phyloP scores from a whole-genome alignment of 108 stramenopile species.

The Nitzschia sp. region DNA sequence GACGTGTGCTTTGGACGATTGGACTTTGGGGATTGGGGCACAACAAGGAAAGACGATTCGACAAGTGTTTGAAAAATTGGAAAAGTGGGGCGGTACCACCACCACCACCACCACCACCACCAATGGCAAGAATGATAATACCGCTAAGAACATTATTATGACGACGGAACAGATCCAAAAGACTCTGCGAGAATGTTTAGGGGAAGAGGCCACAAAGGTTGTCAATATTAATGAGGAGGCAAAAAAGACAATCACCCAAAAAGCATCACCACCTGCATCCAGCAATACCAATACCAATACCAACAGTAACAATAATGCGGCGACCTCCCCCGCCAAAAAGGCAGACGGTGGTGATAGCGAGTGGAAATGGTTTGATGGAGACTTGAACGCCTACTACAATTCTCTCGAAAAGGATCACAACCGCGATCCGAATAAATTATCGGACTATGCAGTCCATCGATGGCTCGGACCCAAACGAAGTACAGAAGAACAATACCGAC shows the following conservation, averaged over 20 bases:
- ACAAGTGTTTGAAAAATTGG: slow-evolving; percentile 30
- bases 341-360: slow-evolving; percentile 19
- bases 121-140: too few relatives aligned
- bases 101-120: too few relatives aligned
- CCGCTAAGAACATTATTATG: not conserved
- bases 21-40: slow-evolving; percentile 47
- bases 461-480: slow-evolving; percentile 48
- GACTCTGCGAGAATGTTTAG: slow-evolving; percentile 3
- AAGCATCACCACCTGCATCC: not conserved
- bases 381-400: slow-evolving; percentile 59
- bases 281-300: not conserved
- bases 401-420: slow-evolving; percentile 47
- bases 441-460: slow-evolving; percentile 54
- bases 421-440: slow-evolving; percentile 42
- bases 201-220: not conserved
- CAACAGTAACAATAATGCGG: not conserved
- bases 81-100: not conserved
- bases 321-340: not conserved
- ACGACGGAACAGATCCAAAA: slow-evolving; percentile 14
- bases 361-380: slow-evolving; percentile 58
- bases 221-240: not conserved
- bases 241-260: not conserved
- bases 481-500: slow-evolving; percentile 44
- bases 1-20: slow-evolving; percentile 51
- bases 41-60: slow-evolving; percentile 31